Percentiles rank a stretch among this genome's conserved stretches.
phyloP scores from a whole-genome alignment of 306 rosid genomes.

The Ceratonia siliqua region DNA sequence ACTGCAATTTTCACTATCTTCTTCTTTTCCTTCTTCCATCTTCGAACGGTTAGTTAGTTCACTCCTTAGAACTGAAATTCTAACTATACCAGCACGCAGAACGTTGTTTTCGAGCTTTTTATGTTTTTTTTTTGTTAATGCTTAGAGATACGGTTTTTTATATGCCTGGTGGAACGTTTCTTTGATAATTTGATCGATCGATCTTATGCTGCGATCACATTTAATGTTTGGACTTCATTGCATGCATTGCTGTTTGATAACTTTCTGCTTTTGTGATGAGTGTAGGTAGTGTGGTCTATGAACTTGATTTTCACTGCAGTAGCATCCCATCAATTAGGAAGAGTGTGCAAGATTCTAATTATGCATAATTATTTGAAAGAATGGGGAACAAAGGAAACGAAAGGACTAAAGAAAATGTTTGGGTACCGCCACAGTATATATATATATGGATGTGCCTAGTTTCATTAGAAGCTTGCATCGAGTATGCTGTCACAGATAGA shows the following conservation, averaged over 20 bases:
- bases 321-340: not conserved
- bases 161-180: conserved; percentile 21
- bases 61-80: not conserved
- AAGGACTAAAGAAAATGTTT: not conserved
- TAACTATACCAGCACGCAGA: not conserved
- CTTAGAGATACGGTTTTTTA: not conserved
- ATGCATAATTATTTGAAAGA: not conserved
- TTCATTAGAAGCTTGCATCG: not conserved
- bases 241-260: not conserved
- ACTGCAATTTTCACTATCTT: conserved; percentile 11
- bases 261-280: not conserved
- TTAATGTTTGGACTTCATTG: not conserved
- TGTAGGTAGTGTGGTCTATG: not conserved
- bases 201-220: conserved; percentile 11
- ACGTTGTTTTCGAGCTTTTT: not conserved
- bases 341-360: not conserved
- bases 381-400: not conserved
- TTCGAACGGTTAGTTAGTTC: conserved; percentile 34
- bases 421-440: not conserved
- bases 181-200: not conserved
- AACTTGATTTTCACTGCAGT: not conserved
- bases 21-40: not conserved
- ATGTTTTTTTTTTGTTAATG: not conserved
- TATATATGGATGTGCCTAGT: not conserved
- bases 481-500: not conserved